Evolutionary conservation across 1,284 basidiomycete genomes (phyloP).

Genomic region (Ganoderma resinaceum): DNA sequence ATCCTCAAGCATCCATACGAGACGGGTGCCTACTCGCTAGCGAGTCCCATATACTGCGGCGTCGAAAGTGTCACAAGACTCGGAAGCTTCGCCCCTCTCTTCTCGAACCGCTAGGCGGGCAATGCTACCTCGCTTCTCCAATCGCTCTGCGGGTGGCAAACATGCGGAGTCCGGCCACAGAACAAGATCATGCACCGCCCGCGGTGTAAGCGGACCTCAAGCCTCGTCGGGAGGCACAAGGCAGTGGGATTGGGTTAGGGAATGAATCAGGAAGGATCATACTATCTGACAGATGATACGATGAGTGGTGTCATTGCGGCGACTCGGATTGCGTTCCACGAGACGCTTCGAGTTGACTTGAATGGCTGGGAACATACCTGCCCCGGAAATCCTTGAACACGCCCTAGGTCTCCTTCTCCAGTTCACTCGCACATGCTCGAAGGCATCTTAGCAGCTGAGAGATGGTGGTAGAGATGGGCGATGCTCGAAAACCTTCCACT

Average conservation of each 20-base stretch:
- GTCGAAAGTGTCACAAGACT: not conserved
- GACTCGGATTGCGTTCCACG: not conserved
- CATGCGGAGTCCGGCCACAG: not conserved
- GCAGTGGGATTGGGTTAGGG: not conserved
- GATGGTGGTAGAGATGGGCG: not conserved
- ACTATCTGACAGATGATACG: not conserved
- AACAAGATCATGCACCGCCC: not conserved
- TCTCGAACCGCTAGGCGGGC: not conserved
- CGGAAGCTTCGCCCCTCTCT: not conserved
- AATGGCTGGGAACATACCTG: not conserved
- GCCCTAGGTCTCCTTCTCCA: not conserved
- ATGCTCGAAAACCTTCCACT: not conserved
- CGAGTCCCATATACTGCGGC: not conserved
- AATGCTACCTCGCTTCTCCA: not conserved
- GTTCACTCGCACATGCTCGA: not conserved
- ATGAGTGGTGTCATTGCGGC: not conserved
- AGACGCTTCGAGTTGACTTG: not conserved
- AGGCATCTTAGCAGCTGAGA: not conserved
- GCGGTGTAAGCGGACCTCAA: not conserved
- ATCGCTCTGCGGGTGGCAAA: not conserved
- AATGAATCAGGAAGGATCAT: not conserved
- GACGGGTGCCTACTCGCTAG: not conserved
- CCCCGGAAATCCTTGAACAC: not conserved
- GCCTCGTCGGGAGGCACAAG: not conserved
- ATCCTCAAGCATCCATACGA: not conserved